Evolutionary conservation across 2,329 filamentous ascomycete genomes (phyloP).

Genomic region (Ophiostoma ips): DNA sequence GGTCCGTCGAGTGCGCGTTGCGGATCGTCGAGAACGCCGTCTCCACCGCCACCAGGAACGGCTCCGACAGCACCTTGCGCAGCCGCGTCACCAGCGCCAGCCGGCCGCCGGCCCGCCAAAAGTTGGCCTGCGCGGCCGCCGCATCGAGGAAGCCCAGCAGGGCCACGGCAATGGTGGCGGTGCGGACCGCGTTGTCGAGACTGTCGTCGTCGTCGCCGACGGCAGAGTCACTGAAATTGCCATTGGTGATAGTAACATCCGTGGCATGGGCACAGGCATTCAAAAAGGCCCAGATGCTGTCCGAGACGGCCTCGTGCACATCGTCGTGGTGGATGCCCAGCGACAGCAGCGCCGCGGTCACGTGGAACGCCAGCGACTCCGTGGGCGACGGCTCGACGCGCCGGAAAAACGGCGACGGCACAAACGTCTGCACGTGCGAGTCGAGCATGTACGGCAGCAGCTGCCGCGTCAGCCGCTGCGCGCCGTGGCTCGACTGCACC

Average conservation of each 20-base stretch:
- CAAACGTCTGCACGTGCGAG: slow-evolving; percentile 64
- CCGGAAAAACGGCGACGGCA: slow-evolving; percentile 67
- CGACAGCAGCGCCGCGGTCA: slow-evolving; percentile 69
- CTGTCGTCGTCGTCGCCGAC: slow-evolving; percentile 43
- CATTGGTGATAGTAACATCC: no score
- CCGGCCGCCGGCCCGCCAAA: slow-evolving; percentile 67
- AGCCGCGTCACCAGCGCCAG: slow-evolving; percentile 59
- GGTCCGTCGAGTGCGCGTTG: slow-evolving; percentile 55
- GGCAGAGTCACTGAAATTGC: slow-evolving; percentile 24
- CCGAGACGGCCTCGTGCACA: slow-evolving; percentile 51
- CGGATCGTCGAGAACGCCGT: slow-evolving; percentile 82
- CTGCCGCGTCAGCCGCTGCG: slow-evolving; percentile 64
- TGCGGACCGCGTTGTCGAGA: slow-evolving; percentile 51
- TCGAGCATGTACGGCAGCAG: slow-evolving; percentile 76
- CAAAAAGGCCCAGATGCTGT: slow-evolving; percentile 59
- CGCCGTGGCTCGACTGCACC: slow-evolving; percentile 56
- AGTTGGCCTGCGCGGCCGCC: slow-evolving; percentile 59
- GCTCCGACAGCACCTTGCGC: slow-evolving; percentile 62
- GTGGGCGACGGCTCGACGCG: slow-evolving; percentile 78
- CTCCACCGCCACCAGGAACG: slow-evolving; percentile 75
- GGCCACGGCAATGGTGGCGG: slow-evolving; percentile 67
- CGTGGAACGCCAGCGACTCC: slow-evolving; percentile 65
- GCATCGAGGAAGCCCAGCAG: slow-evolving; percentile 85
- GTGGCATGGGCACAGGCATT: slow-evolving; percentile 53
- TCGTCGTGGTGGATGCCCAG: slow-evolving; percentile 60